phyloP scores from a whole-genome alignment of 1,139 yeast genomes.

The Saccharomyces pastorianus region DNA sequence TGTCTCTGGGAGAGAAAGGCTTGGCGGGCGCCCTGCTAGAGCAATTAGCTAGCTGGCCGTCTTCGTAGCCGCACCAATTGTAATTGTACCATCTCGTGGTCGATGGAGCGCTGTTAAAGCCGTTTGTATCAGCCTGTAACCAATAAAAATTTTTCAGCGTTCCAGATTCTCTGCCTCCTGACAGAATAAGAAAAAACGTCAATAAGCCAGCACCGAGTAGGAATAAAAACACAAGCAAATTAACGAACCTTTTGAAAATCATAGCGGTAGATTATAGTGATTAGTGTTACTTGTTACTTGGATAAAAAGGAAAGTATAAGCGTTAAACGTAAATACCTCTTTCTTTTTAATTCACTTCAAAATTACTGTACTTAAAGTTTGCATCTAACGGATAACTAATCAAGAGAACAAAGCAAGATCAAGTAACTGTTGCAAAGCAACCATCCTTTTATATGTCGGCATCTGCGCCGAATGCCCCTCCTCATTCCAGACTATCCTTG shows the following conservation, averaged over 20 bases:
- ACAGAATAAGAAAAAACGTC: slow-evolving; percentile 53
- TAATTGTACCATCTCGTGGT: slow-evolving; percentile 68
- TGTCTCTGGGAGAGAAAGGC: slow-evolving; percentile 67
- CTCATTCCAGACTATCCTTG: neutral
- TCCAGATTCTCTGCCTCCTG: slow-evolving; percentile 46
- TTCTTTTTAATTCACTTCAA: neutral
- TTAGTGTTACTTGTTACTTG: neutral
- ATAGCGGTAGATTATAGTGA: slow-evolving; percentile 4
- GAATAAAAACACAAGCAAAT: slow-evolving; percentile 26
- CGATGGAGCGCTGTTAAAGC: slow-evolving; percentile 41
- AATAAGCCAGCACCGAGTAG: slow-evolving; percentile 39
- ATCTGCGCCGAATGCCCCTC: neutral
- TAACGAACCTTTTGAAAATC: slow-evolving; percentile 24
- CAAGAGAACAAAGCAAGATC: neutral
- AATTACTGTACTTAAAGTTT: neutral
- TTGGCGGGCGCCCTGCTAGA: slow-evolving; percentile 36
- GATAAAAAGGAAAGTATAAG: neutral
- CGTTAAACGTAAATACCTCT: neutral
- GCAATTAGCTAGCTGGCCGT: slow-evolving; percentile 28
- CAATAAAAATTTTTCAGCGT: slow-evolving; percentile 57
- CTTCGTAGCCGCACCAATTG: slow-evolving; percentile 45
- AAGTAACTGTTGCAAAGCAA: neutral
- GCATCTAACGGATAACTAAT: neutral
- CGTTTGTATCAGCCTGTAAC: slow-evolving; percentile 61
- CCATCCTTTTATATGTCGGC: neutral